Evolutionary conservation across 2,329 filamentous ascomycete species (phyloP).

Genomic region (Diaporthe ilicicola): DNA sequence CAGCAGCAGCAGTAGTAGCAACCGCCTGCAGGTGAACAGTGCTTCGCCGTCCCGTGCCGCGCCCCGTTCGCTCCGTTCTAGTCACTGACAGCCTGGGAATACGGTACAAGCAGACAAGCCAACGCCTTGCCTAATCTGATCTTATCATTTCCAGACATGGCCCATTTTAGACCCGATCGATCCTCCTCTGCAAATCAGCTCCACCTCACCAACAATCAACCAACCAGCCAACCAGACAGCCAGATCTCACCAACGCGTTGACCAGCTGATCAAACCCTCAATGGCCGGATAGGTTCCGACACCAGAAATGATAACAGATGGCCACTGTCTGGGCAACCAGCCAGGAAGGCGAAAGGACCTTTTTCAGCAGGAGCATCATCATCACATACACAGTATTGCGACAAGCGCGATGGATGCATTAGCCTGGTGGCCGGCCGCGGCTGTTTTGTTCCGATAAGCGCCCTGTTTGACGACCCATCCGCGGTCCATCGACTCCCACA

Average conservation of each 20-base stretch:
- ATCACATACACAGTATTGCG: not conserved
- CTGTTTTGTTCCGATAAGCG: slow-evolving; percentile 20
- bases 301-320: not conserved
- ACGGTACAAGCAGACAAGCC: no score
- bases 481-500: not conserved
- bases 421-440: slow-evolving; percentile 10
- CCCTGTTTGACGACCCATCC: not conserved
- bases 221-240: not conserved
- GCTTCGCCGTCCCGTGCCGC: slow-evolving; percentile 11
- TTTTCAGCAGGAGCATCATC: not conserved
- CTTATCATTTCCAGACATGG: not conserved
- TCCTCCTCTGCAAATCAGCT: slow-evolving; percentile 9
- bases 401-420: slow-evolving; percentile 22
- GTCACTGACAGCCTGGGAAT: not conserved
- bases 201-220: slow-evolving; percentile 2
- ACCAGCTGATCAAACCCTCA: not conserved
- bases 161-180: slow-evolving; percentile 5
- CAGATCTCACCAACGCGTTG: not conserved
- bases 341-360: not conserved
- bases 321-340: not conserved
- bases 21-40: not conserved
- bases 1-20: not conserved
- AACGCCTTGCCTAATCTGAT: not conserved
- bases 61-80: not conserved
- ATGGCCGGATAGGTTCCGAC: slow-evolving; percentile 6